Conservation (phyloP, 2,329 filamentous ascomycete genomes). For the Nakataea oryzae region DNA sequence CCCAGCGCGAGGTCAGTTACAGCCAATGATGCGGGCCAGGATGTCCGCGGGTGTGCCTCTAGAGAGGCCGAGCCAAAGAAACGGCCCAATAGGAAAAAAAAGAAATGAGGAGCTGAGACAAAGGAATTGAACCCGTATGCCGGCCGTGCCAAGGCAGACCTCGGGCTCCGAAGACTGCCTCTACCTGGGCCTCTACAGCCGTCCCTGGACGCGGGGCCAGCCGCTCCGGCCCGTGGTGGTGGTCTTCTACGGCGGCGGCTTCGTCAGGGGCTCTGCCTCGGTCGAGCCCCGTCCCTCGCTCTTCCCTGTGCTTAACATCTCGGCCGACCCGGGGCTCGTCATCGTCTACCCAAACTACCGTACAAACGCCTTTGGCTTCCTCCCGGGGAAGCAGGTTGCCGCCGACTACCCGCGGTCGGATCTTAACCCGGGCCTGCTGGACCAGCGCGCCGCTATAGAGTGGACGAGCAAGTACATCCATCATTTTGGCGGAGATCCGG, state of each 20-base stretch:
- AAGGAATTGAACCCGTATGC: not conserved
- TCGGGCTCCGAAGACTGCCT: slow-evolving; percentile 51
- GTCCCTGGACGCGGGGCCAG: slow-evolving; percentile 37
- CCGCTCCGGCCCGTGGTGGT: slow-evolving; percentile 46
- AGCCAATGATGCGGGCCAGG: not conserved
- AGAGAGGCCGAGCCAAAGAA: not conserved
- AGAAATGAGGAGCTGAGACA: not conserved
- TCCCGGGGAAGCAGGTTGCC: slow-evolving; percentile 36
- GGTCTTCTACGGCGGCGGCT: slow-evolving; percentile 51
- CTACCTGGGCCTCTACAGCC: slow-evolving; percentile 48
- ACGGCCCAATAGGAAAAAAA: not conserved
- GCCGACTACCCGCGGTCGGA: slow-evolving; percentile 27
- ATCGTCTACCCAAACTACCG: slow-evolving; percentile 40
- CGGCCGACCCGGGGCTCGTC: slow-evolving; percentile 21
- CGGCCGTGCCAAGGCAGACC: slow-evolving; percentile 14
- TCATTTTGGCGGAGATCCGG: slow-evolving; percentile 34
- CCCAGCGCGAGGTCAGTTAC: slow-evolving; percentile 36
- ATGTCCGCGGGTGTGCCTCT: not conserved
- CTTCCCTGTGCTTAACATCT: slow-evolving; percentile 48
- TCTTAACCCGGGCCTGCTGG: slow-evolving; percentile 39
- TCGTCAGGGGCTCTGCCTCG: slow-evolving; percentile 44
- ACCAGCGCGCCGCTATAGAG: slow-evolving; percentile 35
- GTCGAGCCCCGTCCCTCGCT: slow-evolving; percentile 44
- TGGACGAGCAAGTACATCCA: slow-evolving; percentile 37
- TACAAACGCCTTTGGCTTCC: slow-evolving; percentile 45